These are phyloP conservation scores for Metschnikowia lunata DNA, from an alignment of 805 yeast genomes.

Conservation along the genomic window DNA sequence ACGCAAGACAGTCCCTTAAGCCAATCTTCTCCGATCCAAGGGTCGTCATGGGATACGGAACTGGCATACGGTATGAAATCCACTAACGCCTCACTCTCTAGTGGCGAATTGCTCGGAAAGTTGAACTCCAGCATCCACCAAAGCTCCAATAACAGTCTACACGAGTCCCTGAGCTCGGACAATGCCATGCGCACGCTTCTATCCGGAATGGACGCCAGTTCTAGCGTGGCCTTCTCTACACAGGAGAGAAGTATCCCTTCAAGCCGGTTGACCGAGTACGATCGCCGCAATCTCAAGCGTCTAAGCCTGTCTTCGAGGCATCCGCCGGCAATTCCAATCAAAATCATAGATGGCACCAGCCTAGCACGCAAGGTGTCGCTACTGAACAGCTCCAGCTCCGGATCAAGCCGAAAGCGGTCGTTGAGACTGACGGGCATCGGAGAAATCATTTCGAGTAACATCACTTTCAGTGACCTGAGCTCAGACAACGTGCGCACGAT, in stretches of 20 bases:
- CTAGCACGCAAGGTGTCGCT: conserved; percentile 6
- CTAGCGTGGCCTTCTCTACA: conserved; percentile 28
- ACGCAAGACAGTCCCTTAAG: neutral
- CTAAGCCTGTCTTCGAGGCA: neutral
- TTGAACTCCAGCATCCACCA: conserved; percentile 3
- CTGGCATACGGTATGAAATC: neutral
- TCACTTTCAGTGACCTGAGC: neutral
- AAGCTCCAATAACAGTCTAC: neutral
- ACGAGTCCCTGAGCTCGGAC: conserved; percentile 4
- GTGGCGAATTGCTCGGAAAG: conserved; percentile 17
- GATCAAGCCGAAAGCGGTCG: neutral
- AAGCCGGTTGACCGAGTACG: conserved; percentile 9
- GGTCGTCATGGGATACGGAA: conserved; percentile 1
- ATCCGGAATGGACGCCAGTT: conserved; percentile 26
- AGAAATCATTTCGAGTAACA: neutral
- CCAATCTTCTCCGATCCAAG: conserved; percentile 3
- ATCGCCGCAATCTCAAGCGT: neutral
- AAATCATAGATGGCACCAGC: conserved; percentile 8
- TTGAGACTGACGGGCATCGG: conserved; percentile 1
- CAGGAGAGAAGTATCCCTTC: conserved; percentile 19
- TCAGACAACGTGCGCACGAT: neutral
- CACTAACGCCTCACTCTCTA: conserved; percentile 16
- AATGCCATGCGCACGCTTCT: conserved; percentile 15
- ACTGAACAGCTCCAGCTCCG: neutral
- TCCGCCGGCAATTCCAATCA: conserved; percentile 6